Conservation (phyloP, 2,329 filamentous ascomycete species). For the Paecilomyces formosus region DNA sequence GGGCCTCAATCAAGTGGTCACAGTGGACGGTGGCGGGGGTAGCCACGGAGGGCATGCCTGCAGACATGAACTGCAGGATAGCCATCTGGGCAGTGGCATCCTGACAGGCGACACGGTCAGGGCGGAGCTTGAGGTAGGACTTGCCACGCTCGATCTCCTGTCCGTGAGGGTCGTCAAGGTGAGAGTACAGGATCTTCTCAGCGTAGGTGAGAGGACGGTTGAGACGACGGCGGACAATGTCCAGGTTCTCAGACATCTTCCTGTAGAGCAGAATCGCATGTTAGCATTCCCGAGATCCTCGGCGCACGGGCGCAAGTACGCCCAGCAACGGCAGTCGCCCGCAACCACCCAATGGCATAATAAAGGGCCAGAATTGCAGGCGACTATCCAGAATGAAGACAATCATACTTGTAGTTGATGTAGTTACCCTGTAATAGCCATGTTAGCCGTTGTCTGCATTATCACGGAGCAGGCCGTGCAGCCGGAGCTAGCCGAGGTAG, state of each 20-base stretch:
- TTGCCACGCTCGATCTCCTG: slow-evolving; percentile 94
- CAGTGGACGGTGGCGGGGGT: slow-evolving; percentile 96
- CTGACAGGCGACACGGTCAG: slow-evolving; percentile 97
- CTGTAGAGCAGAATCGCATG: slow-evolving; percentile 38
- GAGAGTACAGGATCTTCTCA: slow-evolving; percentile 99
- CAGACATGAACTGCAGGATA: slow-evolving; percentile 99
- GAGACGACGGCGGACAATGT: slow-evolving; percentile 78
- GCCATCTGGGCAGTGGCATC: slow-evolving; percentile 99
- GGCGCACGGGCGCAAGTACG: background rate
- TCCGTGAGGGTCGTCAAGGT: slow-evolving; percentile 91
- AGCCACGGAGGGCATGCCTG: slow-evolving; percentile 89
- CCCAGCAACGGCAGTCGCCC: background rate
- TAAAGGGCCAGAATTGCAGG: background rate
- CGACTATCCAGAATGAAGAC: background rate
- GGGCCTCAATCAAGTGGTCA: slow-evolving; percentile 98
- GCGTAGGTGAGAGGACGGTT: slow-evolving; percentile 91
- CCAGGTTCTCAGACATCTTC: slow-evolving; percentile 98
- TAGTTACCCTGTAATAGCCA: slow-evolving; percentile 59
- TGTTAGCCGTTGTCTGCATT: slow-evolving; percentile 16
- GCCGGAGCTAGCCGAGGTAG: slow-evolving; percentile 16
- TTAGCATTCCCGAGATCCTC: slow-evolving; percentile 11
- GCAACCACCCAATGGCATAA: background rate
- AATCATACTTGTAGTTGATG: slow-evolving; percentile 77
- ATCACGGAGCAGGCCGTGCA: slow-evolving; percentile 3
- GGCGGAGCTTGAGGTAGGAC: slow-evolving; percentile 93